Evolutionary conservation across 2,329 filamentous ascomycete genomes (phyloP).

Genomic region (Shiraia sp.): DNA sequence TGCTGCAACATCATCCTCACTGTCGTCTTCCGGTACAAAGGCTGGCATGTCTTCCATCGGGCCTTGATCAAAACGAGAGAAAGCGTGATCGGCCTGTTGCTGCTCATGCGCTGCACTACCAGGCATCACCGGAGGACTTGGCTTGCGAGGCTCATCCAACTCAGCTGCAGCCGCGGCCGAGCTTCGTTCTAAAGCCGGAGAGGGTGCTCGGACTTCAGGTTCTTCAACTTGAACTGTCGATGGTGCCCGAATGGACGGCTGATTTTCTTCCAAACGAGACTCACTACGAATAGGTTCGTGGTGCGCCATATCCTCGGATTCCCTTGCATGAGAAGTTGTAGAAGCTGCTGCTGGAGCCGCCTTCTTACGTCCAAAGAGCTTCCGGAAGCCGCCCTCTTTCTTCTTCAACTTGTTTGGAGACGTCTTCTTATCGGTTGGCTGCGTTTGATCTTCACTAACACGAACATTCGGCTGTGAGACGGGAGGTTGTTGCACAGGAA

Average conservation of each 20-base stretch:
- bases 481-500: conserved; percentile 2
- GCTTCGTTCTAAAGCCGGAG: conserved; percentile 32
- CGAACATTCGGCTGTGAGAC: conserved; percentile 15
- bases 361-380: conserved; percentile 47
- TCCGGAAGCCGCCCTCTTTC: conserved; percentile 44
- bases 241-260: conserved; percentile 25
- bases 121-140: conserved; percentile 58
- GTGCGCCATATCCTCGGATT: conserved; percentile 20
- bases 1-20: conserved; percentile 31
- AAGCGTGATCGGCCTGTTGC: conserved; percentile 63
- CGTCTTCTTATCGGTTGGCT: conserved; percentile 29
- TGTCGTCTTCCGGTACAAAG: conserved; percentile 64
- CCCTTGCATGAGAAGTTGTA: conserved; percentile 13
- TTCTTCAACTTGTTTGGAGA: conserved; percentile 45
- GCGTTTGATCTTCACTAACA: conserved; percentile 24
- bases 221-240: conserved; percentile 27
- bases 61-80: conserved; percentile 81
- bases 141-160: conserved; percentile 38
- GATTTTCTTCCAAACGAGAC: conserved; percentile 29
- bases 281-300: conserved; percentile 26
- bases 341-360: conserved; percentile 21
- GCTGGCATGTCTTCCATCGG: conserved; percentile 85
- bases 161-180: conserved; percentile 25
- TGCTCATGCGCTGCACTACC: conserved; percentile 64
- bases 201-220: conserved; percentile 21